Evolutionary conservation across 2,329 filamentous ascomycete genomes (phyloP), one percentile per base, ranked within the genome.

Genomic region (Colletotrichum eleusines): DNA sequence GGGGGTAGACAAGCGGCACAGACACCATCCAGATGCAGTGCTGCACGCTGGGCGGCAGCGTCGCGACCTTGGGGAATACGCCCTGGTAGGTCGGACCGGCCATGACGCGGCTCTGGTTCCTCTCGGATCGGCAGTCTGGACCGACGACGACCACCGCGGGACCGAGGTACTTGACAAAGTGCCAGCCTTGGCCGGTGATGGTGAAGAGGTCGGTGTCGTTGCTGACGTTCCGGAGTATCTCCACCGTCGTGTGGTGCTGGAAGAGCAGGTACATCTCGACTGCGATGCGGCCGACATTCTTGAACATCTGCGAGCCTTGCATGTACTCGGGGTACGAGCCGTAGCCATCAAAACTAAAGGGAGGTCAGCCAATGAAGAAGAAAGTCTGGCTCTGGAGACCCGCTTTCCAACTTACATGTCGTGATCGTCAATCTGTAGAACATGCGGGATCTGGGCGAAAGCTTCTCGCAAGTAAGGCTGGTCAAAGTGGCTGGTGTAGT

Each of bases 211-310:
- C 96, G 58, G 91, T 87, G 77, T 99, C 96, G 57, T 93, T 93
- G 77, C 88, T 92, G 69, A 97, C 91, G 75, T 97, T 95, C 63
- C 95, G 92, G 68, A 99, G 89, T 51, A 98, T 93, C 78, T 98
- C 96, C 3, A 97, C 86, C 0, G 95, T 98, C 0, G 96, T 98
- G 80, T 99, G 96, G 78, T 99, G 96, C 78, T 99, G 96, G 86
- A 99, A 99, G 9, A 99, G 88, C 44, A 99, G 87, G 78, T 98
- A 99, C 95, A 98, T 98, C 75, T 98, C 94, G 66, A 97, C 95
- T 28, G 94, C 96, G 72, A 99, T 91, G 46, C 96, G 90, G 31
- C 96, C 96, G 77, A 98, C 97, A 78, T 98, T 98, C 83, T 97
- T 98, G 86, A 99, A 98, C 83, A 98, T 94, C 74, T 97, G 92